Conservation (phyloP, 192 early-diverging fungal genomes). For the Coemansia sp. region DNA sequence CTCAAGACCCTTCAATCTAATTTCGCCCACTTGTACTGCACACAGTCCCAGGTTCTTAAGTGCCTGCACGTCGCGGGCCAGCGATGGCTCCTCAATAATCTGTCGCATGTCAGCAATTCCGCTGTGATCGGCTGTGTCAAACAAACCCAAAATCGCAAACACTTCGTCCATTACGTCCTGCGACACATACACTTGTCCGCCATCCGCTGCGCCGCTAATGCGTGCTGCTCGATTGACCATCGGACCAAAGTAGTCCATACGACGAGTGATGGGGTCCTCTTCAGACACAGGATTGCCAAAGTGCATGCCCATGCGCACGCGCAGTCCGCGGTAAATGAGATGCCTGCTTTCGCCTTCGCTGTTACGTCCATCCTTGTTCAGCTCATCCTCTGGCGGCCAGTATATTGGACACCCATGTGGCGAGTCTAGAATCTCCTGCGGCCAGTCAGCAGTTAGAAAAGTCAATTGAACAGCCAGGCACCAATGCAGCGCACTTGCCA, state of each 20-base stretch:
- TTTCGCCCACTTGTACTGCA: conserved; percentile 75
- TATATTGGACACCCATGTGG: conserved; percentile 74
- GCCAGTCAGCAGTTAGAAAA: conserved; percentile 82
- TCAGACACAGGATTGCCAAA: conserved; percentile 86
- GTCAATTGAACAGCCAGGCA: conserved; percentile 83
- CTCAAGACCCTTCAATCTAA: conserved; percentile 84
- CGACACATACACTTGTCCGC: conserved; percentile 85
- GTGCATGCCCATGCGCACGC: conserved; percentile 93
- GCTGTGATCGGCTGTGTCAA: conserved; percentile 53
- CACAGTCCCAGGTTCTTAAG: conserved; percentile 69
- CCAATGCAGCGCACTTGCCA: conserved; percentile 79
- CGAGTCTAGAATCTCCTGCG: conserved; percentile 75
- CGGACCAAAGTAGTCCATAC: conserved; percentile 96
- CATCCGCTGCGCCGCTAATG: conserved; percentile 80
- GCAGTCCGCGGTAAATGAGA: conserved; percentile 79
- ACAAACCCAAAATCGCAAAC: conserved; percentile 46
- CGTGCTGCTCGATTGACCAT: conserved; percentile 88
- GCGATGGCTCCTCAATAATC: conserved; percentile 53
- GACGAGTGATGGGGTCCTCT: conserved; percentile 79
- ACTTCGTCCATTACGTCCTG: conserved; percentile 75
- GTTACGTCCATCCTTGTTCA: conserved; percentile 17
- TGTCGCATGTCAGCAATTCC: conserved; percentile 54
- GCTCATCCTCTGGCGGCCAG: conserved; percentile 54
- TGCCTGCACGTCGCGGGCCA: conserved; percentile 56
- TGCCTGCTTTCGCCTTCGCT: conserved; percentile 34